Evolutionary conservation across 1,284 basidiomycete species (phyloP).

Genomic region (Golubevia pallescens): DNA sequence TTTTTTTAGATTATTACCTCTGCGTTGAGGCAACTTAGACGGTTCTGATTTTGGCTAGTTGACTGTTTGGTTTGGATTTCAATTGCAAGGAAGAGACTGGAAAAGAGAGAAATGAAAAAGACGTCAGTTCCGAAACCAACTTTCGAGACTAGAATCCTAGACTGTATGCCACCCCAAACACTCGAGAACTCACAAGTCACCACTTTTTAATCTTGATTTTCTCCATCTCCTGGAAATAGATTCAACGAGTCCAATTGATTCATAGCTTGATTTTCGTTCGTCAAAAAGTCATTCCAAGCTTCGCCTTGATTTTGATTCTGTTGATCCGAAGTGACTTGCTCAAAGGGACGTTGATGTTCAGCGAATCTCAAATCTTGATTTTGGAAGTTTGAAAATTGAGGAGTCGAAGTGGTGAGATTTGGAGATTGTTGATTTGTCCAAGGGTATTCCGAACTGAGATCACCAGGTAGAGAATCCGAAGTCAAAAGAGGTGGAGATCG

Average conservation of each 20-base stretch:
- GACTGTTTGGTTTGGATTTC: too few relatives aligned
- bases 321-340: not conserved
- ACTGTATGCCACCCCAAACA: too few relatives aligned
- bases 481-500: not conserved
- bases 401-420: not conserved
- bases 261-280: not conserved
- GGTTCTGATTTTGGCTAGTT: too few relatives aligned
- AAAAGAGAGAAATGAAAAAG: too few relatives aligned
- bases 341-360: not conserved
- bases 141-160: too few relatives aligned
- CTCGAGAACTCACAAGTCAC: too few relatives aligned
- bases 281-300: not conserved
- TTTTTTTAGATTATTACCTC: too few relatives aligned
- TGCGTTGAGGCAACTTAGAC: too few relatives aligned
- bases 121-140: too few relatives aligned
- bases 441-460: not conserved
- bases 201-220: too few relatives aligned
- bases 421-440: not conserved
- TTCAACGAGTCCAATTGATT: not conserved
- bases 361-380: not conserved
- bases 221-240: not conserved
- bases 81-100: too few relatives aligned
- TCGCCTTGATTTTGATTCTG: not conserved
- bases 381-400: not conserved
- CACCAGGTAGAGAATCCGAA: not conserved